Evolutionary conservation across 129 eudicot genomes (phyloP), one percentile per base, ranked within the genome.

Genomic region (Helichrysum umbraculigerum): DNA sequence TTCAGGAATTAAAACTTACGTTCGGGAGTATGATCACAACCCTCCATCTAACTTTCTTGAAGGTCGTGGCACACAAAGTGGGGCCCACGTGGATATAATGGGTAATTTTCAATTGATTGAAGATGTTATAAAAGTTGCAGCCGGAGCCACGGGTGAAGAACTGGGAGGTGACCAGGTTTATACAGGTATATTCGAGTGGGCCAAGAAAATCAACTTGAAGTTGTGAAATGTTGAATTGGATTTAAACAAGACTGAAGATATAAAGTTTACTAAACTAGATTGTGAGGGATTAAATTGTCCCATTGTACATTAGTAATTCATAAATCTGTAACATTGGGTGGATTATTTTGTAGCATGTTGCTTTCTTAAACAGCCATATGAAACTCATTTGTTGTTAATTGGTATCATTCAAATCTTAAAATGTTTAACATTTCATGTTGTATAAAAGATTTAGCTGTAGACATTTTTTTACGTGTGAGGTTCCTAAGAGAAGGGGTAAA

Each of bases 1-100:
- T 66, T 91, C 97, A 1, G 99, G 97, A 44, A 84, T 87, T 37
- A 79, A 77, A 59, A 94, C 92, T 0, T 89, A 85, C 59, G 50
- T 89, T 39, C 66, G 99, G 75, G 99, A 94, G 79, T 94, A 87
- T 35, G 87, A 87, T 80, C 99, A 94, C 72, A 91, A 93, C 68
- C 99, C 99, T 51, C 99, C 99, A 1, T 60, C 99, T 47, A 91
- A 81, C 81, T 57, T 94, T 44, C 88, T 94, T 3, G 97, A 94
- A 70, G 99, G 99, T 29, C 89, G 99, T 10, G 99, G 99, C 11
- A 94, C 99, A 6, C 97, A 84, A 77, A 94, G 99, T 69, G 99
- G 99, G 3, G 90, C 97, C 65, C 99, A 94, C 21, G 99, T 94
- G 35, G 99, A 94, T 75, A 94, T 94, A 6, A 91, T 94, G 99